Evolutionary conservation across 2,329 filamentous ascomycete genomes (phyloP), one percentile per base, ranked within the genome.

Genomic region (Cladosporium sp.): DNA sequence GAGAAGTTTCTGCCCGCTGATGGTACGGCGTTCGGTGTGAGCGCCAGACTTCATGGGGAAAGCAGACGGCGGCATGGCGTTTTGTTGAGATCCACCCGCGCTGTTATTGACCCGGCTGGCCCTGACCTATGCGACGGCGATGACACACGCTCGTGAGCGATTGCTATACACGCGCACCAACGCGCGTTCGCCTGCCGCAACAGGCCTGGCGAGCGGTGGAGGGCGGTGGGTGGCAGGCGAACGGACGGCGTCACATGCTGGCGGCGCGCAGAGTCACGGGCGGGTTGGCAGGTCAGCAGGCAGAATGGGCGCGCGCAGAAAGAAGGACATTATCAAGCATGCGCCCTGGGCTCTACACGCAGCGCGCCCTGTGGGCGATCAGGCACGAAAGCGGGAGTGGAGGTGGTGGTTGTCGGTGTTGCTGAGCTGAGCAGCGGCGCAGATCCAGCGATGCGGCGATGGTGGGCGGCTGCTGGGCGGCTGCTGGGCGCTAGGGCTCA

Each of bases 31-130:
- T 14, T 38, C 13, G 14, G 40, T 14, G 48, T 33, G 43, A 50
- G 48, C 48, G 48, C 48, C 48, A 50, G 48, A 50, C 48, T 50
- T 43, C 13, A 50, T 37, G 16, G 42, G 48, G 48, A 50, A 38
- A 43, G 32, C 13, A 14, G 14, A 38, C 35, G 46, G 46, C 28
- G 22, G 38, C 9, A 34, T 43, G 48, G 48, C 48, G 48, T 37
- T 33, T 50, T 50, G 40, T 43, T 50, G 48, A 43, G 48, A 35
- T 43, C 48, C 48, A 35, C 41, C 11, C 35, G 35, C 19, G 19
- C 22, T 43, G 14, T 32, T n/a, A 10, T 13, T 34, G 33, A 34
- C 38, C 48, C 48, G 48, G 40, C 5, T 50, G 48, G 35, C 32
- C 48, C 31, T 50, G 28, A 50, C 48, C 13, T 35, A 50, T 50